Conservation (phyloP, 2,329 filamentous ascomycete species). For the Venturia asperata region DNA sequence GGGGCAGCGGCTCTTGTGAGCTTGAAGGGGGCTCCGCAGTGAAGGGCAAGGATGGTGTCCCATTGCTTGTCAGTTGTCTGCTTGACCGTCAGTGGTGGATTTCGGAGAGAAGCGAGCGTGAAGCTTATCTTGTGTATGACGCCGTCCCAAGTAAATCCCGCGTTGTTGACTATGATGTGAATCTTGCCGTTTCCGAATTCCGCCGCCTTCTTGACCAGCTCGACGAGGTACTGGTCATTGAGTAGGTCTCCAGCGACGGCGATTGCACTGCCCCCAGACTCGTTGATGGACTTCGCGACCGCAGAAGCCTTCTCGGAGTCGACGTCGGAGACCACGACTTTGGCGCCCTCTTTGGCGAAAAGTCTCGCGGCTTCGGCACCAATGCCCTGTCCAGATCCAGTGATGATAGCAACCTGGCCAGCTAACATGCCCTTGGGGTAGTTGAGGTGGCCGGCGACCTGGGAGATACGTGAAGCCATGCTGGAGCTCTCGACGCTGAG, state of each 20-base stretch:
- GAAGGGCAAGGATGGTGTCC: constrained; percentile 78
- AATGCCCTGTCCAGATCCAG: constrained; percentile 79
- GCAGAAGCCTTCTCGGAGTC: constrained; percentile 66
- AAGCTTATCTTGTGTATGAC: constrained; percentile 70
- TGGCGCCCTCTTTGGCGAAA: constrained; percentile 83
- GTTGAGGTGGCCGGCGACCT: constrained; percentile 45
- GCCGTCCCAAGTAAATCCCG: constrained; percentile 87
- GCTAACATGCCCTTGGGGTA: constrained; percentile 72
- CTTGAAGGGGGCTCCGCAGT: constrained; percentile 80
- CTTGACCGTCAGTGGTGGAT: neutral
- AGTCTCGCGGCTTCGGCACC: constrained; percentile 75
- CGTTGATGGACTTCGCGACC: constrained; percentile 64
- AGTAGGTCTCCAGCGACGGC: constrained; percentile 72
- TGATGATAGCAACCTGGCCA: constrained; percentile 80
- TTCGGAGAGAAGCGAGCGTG: neutral
- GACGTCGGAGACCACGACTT: constrained; percentile 76
- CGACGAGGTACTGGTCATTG: constrained; percentile 60
- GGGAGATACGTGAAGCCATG: constrained; percentile 16
- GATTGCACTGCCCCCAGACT: constrained; percentile 58
- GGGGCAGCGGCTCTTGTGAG: constrained; percentile 71
- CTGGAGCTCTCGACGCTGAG: neutral
- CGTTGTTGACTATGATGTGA: constrained; percentile 86
- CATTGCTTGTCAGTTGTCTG: constrained; percentile 82
- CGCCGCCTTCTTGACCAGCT: constrained; percentile 66
- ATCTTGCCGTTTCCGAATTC: constrained; percentile 82